Conservation (phyloP, 495 filamentous ascomycete genomes). For the Podospora comata region DNA sequence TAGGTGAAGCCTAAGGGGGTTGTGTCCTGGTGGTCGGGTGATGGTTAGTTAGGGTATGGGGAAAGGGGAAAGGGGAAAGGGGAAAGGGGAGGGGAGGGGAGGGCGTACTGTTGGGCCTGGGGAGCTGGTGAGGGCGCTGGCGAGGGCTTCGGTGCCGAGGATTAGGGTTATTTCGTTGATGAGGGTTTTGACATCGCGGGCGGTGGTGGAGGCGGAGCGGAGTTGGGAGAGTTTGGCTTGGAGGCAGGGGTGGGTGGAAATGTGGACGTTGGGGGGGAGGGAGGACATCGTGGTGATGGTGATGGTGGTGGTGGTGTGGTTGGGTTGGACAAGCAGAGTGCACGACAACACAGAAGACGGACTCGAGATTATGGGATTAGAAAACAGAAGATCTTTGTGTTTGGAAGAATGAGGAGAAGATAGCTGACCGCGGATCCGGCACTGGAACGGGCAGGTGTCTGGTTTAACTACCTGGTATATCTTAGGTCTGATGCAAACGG, state of each 20-base stretch:
- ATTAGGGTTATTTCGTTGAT: constrained; percentile 84
- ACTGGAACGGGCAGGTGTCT: background rate
- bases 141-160: constrained; percentile 77
- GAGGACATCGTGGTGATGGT: constrained; percentile 7
- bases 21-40: constrained; percentile 68
- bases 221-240: constrained; percentile 86
- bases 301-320: background rate
- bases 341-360: background rate
- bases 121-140: constrained; percentile 52
- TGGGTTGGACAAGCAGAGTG: background rate
- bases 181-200: constrained; percentile 73
- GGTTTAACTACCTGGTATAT: background rate
- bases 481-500: background rate
- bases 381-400: background rate
- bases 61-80: constrained; percentile 52
- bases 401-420: background rate
- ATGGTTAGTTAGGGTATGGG: constrained; percentile 58
- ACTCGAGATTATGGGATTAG: background rate
- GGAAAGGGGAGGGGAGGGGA: constrained; percentile 65
- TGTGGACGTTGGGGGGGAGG: constrained; percentile 69
- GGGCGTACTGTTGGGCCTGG: constrained; percentile 57
- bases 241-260: constrained; percentile 84
- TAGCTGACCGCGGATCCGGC: background rate
- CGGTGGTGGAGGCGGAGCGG: constrained; percentile 63
- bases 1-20: constrained; percentile 75